Evolutionary conservation across 2,329 filamentous ascomycete species (phyloP).

Genomic region (Pezicula neosporulosa): DNA sequence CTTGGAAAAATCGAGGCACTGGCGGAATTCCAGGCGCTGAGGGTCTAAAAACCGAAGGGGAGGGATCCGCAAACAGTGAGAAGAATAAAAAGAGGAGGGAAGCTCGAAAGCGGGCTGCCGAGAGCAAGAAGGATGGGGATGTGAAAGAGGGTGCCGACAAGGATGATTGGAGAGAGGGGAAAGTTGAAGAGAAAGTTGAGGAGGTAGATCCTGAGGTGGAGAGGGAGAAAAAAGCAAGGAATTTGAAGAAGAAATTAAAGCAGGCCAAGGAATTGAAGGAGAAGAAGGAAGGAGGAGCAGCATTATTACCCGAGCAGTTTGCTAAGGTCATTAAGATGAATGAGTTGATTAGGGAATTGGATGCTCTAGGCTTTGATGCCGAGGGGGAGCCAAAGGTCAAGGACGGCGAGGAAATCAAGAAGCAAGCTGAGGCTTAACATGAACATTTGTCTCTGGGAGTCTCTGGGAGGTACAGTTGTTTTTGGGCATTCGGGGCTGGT

Average conservation of each 20-base stretch:
- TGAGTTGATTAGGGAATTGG: constrained; percentile 85
- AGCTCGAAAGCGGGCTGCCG: constrained; percentile 51
- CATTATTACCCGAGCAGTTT: constrained; percentile 86
- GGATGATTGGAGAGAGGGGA: constrained; percentile 9
- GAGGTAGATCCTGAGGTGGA: constrained; percentile 69
- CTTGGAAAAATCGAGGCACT: constrained; percentile 71
- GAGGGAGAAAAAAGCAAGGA: constrained; percentile 88
- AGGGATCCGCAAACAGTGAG: constrained; percentile 54
- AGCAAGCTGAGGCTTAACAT: neutral
- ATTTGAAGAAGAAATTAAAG: constrained; percentile 89
- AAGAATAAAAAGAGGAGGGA: constrained; percentile 86
- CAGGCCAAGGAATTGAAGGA: constrained; percentile 87
- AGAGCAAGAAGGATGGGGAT: constrained; percentile 33
- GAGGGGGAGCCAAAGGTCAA: constrained; percentile 64
- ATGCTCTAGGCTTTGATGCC: constrained; percentile 77
- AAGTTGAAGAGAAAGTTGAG: constrained; percentile 25
- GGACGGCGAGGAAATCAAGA: constrained; percentile 4
- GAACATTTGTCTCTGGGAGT: neutral
- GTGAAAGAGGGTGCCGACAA: constrained; percentile 36
- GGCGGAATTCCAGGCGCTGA: constrained; percentile 75
- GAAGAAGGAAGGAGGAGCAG: constrained; percentile 85
- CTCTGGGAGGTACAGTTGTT: neutral
- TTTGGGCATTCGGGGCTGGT: neutral
- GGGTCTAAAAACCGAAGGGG: constrained; percentile 45
- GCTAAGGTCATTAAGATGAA: constrained; percentile 98